Percentiles rank a stretch among this genome's conserved stretches.
These are phyloP conservation scores for Sclerotinia nivalis DNA, from an alignment of 2,329 filamentous ascomycete genomes.

Conservation along the genomic window DNA sequence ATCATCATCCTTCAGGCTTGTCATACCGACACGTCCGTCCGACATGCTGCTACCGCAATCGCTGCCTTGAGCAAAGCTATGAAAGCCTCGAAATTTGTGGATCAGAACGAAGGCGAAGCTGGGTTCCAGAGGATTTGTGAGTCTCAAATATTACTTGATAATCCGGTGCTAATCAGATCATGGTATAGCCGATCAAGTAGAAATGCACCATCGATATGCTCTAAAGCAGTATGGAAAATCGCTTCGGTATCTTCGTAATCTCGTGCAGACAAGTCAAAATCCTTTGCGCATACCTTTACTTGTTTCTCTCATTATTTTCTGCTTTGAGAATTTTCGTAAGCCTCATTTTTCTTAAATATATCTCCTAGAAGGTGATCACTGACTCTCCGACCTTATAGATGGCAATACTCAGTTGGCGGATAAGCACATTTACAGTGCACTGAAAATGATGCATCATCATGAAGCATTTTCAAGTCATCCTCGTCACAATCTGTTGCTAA, in stretches of 20 bases:
- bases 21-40: conserved; percentile 27
- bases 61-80: conserved; percentile 31
- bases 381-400: background rate
- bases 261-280: conserved; percentile 23
- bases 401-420: conserved; percentile 29
- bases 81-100: conserved; percentile 5
- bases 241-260: conserved; percentile 27
- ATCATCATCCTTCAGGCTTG: conserved; percentile 30
- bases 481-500: background rate
- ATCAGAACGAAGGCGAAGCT: conserved; percentile 5
- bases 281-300: conserved; percentile 31
- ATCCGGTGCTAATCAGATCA: conserved; percentile 8
- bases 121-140: conserved; percentile 13
- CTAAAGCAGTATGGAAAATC: conserved; percentile 31
- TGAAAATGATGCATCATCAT: conserved; percentile 29
- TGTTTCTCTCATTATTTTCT: conserved; percentile 32
- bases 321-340: conserved; percentile 31
- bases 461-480: conserved; percentile 17
- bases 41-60: conserved; percentile 28
- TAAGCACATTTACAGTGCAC: conserved; percentile 27
- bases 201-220: conserved; percentile 30
- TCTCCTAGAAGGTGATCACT: background rate
- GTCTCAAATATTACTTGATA: background rate
- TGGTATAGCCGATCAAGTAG: conserved; percentile 3
- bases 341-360: background rate